Evolutionary conservation across 1,284 basidiomycete species (phyloP), one percentile per base, ranked within the genome.

Genomic region (Ceratobasidium sp.): DNA sequence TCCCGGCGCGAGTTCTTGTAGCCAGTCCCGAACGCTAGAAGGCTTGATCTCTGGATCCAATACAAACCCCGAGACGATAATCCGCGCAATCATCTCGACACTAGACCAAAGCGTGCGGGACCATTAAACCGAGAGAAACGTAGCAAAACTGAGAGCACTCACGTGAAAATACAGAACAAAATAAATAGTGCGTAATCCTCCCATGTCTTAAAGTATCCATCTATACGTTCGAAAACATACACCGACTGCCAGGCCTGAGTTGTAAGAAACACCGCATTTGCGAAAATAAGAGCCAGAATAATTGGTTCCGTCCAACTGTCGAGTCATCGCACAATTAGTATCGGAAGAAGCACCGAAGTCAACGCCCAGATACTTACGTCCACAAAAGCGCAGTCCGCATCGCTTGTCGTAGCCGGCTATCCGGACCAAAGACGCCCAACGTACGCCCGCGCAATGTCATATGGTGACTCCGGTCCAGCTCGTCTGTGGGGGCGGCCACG

Each of bases 151-250:
- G 4, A 33, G 0, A 49, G 46, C 18, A 91, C 95, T 82, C 85
- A 94, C 91, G 96, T 97, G 88, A 97, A 99, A 81, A 95, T 82
- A 81, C 91, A 86, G 85, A 99, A 99, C 77, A 99, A 86, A 46
- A 83, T 89, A 83, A 99, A 95, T 23, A 99, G 87, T 26, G 89
- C 91, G 82, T 91, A 93, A 85, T 99, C 97, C 82, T 96, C 94
- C 95, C 97, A 97, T 15, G 86, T 82, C 78, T 93, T 91, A 85
- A 98, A 98, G 86, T 94, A 98, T 6, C 95, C 95, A 49, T 85
- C 85, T 44, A 82, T 79, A 81, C 84, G 75, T 15, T 88, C 86
- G 6, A 86, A 82, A 79, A 85, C 71, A 88, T 90, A 84, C 83
- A 90, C 81, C 83, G 86, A 79, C 79, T 85, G 81, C 80, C 88